A percentile compares a stretch with the other conserved stretches of the same genome.
Conservation (phyloP, 164 flowering plant genomes). For the Kalanchoe fedtschenkoi region DNA sequence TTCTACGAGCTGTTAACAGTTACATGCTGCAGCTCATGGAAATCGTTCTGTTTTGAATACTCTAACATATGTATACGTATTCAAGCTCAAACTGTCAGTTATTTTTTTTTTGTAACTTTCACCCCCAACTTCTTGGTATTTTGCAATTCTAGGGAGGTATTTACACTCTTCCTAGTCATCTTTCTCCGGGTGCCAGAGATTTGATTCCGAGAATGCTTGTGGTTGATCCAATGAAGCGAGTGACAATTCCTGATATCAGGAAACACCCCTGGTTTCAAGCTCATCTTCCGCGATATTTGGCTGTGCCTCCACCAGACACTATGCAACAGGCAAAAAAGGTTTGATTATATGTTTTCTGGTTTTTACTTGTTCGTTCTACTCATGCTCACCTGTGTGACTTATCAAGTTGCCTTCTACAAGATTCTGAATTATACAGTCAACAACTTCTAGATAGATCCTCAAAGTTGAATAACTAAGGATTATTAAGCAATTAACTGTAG, state of each 20-base stretch:
- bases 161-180: slow-evolving; percentile 71
- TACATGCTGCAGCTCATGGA: too few relatives aligned
- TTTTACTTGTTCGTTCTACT: background rate
- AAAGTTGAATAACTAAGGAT: background rate
- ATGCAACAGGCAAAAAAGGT: slow-evolving; percentile 75
- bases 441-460: background rate
- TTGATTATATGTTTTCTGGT: background rate
- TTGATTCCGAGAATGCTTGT: slow-evolving; percentile 77
- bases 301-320: slow-evolving; percentile 75
- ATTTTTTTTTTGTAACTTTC: background rate
- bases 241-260: slow-evolving; percentile 66
- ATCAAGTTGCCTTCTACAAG: slow-evolving; percentile 13
- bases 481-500: background rate
- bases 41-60: background rate
- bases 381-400: background rate
- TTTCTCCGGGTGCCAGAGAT: slow-evolving; percentile 66
- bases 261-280: slow-evolving; percentile 77
- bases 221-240: slow-evolving; percentile 76
- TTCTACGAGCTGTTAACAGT: background rate
- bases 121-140: too few relatives aligned
- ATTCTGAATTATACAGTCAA: slow-evolving; percentile 12
- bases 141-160: slow-evolving; percentile 42
- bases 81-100: background rate
- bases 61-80: background rate
- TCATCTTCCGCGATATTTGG: slow-evolving; percentile 70